Percentiles rank a stretch among this genome's conserved stretches.
Evolutionary conservation across 2,329 filamentous ascomycete species (phyloP).

Genomic region (Saccharata proteae): DNA sequence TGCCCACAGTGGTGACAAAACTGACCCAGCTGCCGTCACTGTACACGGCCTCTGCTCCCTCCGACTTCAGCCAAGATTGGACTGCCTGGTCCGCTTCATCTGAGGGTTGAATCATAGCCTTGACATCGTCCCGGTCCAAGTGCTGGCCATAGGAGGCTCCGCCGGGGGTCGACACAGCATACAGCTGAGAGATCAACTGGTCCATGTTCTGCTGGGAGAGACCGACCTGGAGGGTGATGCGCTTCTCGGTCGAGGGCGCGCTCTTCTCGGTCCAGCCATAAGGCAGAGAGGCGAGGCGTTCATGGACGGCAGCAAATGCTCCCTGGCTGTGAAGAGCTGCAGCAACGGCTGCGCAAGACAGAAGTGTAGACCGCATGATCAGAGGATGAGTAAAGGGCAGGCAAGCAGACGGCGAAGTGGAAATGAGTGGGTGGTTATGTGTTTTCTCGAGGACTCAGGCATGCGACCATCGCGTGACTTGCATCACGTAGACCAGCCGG

Average conservation of each 20-base stretch:
- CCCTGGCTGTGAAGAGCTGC: neutral
- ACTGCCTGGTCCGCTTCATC: constrained; percentile 26
- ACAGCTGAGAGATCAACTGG: constrained; percentile 27
- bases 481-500: too few relatives aligned
- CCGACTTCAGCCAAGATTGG: constrained; percentile 31
- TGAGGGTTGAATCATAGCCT: constrained; percentile 30
- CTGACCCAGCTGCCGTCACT: constrained; percentile 32
- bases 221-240: constrained; percentile 19
- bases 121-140: constrained; percentile 31
- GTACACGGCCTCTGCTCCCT: constrained; percentile 25
- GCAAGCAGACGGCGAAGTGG: too few relatives aligned
- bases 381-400: too few relatives aligned
- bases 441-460: too few relatives aligned
- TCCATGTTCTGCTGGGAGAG: constrained; percentile 19
- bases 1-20: constrained; percentile 28
- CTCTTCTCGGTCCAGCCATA: neutral
- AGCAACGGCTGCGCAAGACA: neutral
- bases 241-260: constrained; percentile 12
- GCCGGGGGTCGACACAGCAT: constrained; percentile 35
- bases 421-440: too few relatives aligned
- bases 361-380: too few relatives aligned
- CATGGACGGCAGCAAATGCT: neutral
- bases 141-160: constrained; percentile 38
- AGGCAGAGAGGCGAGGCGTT: neutral
- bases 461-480: too few relatives aligned